Evolutionary conservation across 768 basidiomycete genomes (phyloP), one percentile per base, ranked within the genome.

Genomic region (Erythrobasidium yunnanense): DNA sequence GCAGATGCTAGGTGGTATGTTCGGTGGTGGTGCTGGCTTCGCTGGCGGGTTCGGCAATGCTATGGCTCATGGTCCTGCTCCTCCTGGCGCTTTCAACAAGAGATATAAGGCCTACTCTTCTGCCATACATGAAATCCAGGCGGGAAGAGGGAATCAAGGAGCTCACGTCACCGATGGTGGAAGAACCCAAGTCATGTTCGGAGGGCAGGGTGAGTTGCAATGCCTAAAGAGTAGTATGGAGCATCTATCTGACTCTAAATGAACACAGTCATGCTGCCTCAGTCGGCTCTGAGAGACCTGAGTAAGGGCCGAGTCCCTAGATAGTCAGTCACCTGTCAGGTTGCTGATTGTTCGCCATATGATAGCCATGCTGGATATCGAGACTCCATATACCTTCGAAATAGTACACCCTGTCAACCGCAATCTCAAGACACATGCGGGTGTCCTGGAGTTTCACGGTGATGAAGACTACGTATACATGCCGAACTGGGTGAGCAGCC

Each of bases 391-490:
- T 92, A 90, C 87, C 80, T 99, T 99, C 76, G 86, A 93, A 69
- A 81, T 99, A 55, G 86, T 88, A 53, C 97, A 97, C 77, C 93
- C 95, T 0, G 54, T 78, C 79, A 72, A 92, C 87, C 78, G 81
- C 81, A 55, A 88, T 83, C 58, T 91, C 83, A 70, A 74, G 22
- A 97, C 95, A 1, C 90, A 99, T 74, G 88, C 88, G 1, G 95
- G 95, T 80, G 95, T 99, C 27, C 83, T 99, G 29, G 95, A 99
- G 75, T 99, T 99, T 77, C 96, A 96, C 70, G 93, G 95, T 1
- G 87, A 95, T 65, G 93, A 97, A 76, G 95, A 95, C 13, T 81
- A 87, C 15, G 92, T 92, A 1, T 87, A 97, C 79, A 80, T 99
- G 17, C 95, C 95, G 0, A 87, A 90, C 71, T 99, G 95, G 95